phyloP scores from a whole-genome alignment of 2,329 filamentous ascomycete genomes.

The Sporothrix euskadiensis region DNA sequence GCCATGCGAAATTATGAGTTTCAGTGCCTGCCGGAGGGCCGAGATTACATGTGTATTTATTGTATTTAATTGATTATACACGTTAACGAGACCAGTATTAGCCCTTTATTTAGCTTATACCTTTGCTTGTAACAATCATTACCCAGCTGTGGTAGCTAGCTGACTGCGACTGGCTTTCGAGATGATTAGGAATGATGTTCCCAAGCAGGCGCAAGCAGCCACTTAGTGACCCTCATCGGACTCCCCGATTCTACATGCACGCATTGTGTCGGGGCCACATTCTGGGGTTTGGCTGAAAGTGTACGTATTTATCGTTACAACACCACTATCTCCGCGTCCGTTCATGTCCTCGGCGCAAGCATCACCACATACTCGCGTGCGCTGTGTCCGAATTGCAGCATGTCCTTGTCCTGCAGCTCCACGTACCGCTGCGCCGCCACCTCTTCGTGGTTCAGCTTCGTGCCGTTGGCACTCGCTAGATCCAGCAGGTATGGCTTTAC shows the following conservation, averaged over 20 bases:
- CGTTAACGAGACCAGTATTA: too few relatives aligned
- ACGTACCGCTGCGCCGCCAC: slow-evolving; percentile 77
- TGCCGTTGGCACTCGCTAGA: slow-evolving; percentile 90
- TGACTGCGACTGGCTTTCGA: background rate
- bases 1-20: too few relatives aligned
- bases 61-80: too few relatives aligned
- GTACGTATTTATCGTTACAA: background rate
- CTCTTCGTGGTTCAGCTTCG: slow-evolving; percentile 72
- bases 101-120: too few relatives aligned
- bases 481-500: slow-evolving; percentile 91
- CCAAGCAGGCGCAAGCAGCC: background rate
- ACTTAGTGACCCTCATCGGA: too few relatives aligned
- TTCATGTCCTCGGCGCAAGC: slow-evolving; percentile 59
- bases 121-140: too few relatives aligned
- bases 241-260: background rate
- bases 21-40: too few relatives aligned
- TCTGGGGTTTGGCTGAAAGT: background rate
- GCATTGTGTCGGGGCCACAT: background rate
- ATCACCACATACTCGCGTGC: slow-evolving; percentile 95
- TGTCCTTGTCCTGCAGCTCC: slow-evolving; percentile 84
- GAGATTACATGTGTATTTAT: too few relatives aligned
- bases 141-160: too few relatives aligned
- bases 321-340: background rate
- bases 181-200: background rate
- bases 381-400: slow-evolving; percentile 84